These are phyloP conservation scores for Anaeromyces robustus DNA, from an alignment of 192 early-diverging fungal genomes.

Conservation along the genomic window DNA sequence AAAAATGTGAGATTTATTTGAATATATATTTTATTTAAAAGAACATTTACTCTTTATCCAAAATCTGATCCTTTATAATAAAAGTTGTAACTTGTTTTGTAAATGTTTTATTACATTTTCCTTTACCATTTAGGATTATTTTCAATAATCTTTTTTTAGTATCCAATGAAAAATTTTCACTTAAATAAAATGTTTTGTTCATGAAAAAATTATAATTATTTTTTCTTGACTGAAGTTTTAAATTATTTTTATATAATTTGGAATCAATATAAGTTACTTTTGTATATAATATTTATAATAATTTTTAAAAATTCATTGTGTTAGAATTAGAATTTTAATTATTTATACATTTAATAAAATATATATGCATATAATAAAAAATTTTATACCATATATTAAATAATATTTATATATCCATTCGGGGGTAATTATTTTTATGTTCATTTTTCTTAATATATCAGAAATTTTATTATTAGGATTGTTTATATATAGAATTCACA, in stretches of 20 bases:
- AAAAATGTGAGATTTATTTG: no score
- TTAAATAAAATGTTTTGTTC: not conserved
- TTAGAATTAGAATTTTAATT: no score
- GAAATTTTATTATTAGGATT: not conserved
- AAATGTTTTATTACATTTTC: not conserved
- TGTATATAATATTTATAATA: not conserved
- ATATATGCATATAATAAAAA: not conserved
- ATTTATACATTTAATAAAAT: not conserved
- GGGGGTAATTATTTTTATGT: not conserved
- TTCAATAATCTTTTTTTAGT: not conserved
- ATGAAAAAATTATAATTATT: not conserved
- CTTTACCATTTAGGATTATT: not conserved
- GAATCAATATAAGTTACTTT: not conserved
- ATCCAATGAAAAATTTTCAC: not conserved
- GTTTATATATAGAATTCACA: not conserved
- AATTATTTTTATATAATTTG: not conserved
- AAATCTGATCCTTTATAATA: not conserved
- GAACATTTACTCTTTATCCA: not conserved
- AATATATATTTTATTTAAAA: no score
- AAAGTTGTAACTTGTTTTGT: not conserved
- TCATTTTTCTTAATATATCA: not conserved
- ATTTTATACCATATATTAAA: not conserved
- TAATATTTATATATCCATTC: not conserved
- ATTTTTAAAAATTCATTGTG: no score
- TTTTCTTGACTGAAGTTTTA: not conserved